Evolutionary conservation across 2,329 filamentous ascomycete species (phyloP).

Genomic region (Chalara sp.): DNA sequence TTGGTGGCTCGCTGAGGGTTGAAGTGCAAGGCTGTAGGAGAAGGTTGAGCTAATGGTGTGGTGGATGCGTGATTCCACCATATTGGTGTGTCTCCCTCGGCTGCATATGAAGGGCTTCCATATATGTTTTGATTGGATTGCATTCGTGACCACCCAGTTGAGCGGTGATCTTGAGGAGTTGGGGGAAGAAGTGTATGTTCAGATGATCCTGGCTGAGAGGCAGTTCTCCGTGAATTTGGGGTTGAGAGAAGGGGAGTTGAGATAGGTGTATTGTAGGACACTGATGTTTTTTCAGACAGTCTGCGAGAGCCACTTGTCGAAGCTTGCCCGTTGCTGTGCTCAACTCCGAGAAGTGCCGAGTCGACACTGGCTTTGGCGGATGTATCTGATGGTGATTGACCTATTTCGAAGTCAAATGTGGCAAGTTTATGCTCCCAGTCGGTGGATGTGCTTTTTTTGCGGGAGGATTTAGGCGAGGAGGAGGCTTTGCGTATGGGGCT

Average conservation of each 20-base stretch:
- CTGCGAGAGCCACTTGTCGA: not conserved
- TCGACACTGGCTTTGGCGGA: too few relatives aligned
- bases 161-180: conserved; percentile 18
- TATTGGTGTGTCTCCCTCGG: conserved; percentile 15
- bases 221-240: not conserved
- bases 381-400: too few relatives aligned
- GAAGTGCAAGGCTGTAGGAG: conserved; percentile 17
- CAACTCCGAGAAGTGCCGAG: conserved; percentile 1
- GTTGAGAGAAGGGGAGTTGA: conserved; percentile 18
- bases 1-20: conserved; percentile 22
- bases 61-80: conserved; percentile 25
- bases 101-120: conserved; percentile 2
- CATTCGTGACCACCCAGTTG: conserved; percentile 15
- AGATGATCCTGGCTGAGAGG: not conserved
- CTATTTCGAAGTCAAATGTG: conserved; percentile 32
- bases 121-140: conserved; percentile 6
- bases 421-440: conserved; percentile 17
- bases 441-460: conserved; percentile 7
- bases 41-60: conserved; percentile 20
- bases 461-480: conserved; percentile 20
- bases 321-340: conserved; percentile 16
- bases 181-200: conserved; percentile 13
- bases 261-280: conserved; percentile 17
- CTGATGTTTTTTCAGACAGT: not conserved
- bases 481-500: conserved; percentile 33